These are phyloP conservation scores for Rhododendron vialii DNA, from an alignment of 148 eudicot species.

Conservation along the genomic window DNA sequence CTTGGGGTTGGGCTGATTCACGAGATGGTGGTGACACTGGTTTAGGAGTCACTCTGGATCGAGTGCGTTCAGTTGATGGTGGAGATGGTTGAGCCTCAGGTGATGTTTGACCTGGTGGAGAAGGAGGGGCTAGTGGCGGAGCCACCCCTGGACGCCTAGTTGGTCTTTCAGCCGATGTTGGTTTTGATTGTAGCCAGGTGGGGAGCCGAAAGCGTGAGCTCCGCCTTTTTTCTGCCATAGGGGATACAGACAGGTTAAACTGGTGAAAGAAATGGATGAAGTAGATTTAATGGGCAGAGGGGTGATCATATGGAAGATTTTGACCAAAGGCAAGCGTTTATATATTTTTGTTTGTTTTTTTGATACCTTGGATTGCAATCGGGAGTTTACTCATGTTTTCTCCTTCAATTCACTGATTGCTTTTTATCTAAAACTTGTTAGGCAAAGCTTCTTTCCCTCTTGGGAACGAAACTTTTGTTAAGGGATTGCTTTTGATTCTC, in stretches of 20 bases:
- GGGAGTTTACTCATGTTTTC: neutral
- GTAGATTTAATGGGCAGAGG: neutral
- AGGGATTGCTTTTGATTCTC: conserved; percentile 2
- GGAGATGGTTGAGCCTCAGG: neutral
- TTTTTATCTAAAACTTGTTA: neutral
- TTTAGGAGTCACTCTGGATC: neutral
- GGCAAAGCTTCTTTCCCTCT: neutral
- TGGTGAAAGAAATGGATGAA: neutral
- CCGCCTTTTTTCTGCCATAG: conserved; percentile 16
- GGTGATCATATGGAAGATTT: neutral
- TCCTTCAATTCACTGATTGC: neutral
- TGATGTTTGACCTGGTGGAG: conserved; percentile 8
- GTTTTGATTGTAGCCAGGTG: neutral
- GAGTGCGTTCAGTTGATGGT: conserved; percentile 5
- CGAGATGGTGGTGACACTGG: neutral
- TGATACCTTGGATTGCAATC: conserved; percentile 18
- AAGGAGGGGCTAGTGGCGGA: neutral
- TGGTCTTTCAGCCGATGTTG: neutral
- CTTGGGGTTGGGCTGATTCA: neutral
- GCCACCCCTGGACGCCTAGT: too few species aligned
- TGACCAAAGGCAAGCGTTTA: neutral
- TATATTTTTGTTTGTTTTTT: neutral
- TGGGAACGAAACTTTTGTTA: neutral
- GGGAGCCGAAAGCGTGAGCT: conserved; percentile 14
- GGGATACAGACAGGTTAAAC: neutral